Base-by-base conservation (phyloP, 2,329 filamentous ascomycete genomes). In the Mycosphaerella sp. region DNA sequence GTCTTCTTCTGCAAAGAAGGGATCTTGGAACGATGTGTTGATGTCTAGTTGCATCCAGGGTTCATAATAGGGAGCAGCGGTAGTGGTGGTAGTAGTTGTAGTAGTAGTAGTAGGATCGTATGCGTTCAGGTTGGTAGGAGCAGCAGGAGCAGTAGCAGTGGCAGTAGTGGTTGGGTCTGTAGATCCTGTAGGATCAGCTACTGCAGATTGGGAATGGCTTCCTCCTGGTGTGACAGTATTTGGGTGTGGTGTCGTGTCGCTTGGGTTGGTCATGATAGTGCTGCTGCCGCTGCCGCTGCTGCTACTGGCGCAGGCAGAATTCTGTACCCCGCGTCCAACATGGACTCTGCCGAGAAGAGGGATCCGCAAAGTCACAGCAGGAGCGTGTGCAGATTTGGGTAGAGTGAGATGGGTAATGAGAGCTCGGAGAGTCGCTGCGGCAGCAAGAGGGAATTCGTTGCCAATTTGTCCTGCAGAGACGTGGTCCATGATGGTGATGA, bases 11-110 rank as follows among this genome's bases (percentile, higher is more conserved):
- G 48, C 48, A 21, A 60, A 54, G 39, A 59, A 62, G 9, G 59
- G 58, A 47, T 58, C 56, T 23, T 59, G 55, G 3, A 62, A 45
- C 12, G 58, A 52, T 9, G 49, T 48, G 21, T 58, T 56, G 52
- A 62, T 58, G 26, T 62, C 54, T 7, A 60, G 53, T 46, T 62
- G 54, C 55, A 62, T 56, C 59, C 59, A 60, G 2, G 59, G 59
- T 43, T 59, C 39, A 12, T 46, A 44, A 21, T 31, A 29, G 23
- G 34, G 14, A n/a, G 50, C 44, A 36, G 34, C 12, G 31, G 14
- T 17, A 17, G 14, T 17, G 14, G 14, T 17, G 1, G 14, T 17
- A 17, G 14, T 17, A 17, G 14, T 17, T n/a, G n/a, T n/a, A n/a
- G 14, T 17, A 17, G 14, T 17, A 1, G 14, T 17, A 17, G 14